phyloP scores from a whole-genome alignment of 768 basidiomycete genomes.

The Gloeostereum incarnatum region DNA sequence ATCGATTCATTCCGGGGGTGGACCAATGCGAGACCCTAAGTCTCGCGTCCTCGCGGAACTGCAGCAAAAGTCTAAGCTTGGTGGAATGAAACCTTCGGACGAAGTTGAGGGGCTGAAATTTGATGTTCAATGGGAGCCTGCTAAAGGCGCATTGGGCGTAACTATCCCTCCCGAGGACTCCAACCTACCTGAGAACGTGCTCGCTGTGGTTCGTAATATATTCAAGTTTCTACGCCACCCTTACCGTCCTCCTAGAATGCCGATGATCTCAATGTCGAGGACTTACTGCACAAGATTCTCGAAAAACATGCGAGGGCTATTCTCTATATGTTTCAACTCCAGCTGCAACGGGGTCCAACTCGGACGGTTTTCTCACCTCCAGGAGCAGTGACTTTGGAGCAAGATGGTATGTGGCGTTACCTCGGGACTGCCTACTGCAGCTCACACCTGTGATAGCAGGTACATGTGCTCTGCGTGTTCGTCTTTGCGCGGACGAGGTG shows the following conservation, averaged over 20 bases:
- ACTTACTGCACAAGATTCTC: conserved; percentile 53
- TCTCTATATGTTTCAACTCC: conserved; percentile 43
- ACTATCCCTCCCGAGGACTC: conserved; percentile 39
- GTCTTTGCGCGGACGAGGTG: conserved; percentile 68
- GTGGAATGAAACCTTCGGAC: conserved; percentile 51
- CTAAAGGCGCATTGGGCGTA: conserved; percentile 56
- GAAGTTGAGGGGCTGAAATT: conserved; percentile 64
- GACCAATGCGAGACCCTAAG: conserved; percentile 44
- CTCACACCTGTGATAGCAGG: background rate
- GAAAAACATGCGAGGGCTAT: conserved; percentile 57
- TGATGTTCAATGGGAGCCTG: conserved; percentile 72
- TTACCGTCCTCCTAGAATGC: conserved; percentile 33
- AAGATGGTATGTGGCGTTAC: conserved; percentile 50
- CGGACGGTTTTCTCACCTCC: conserved; percentile 52
- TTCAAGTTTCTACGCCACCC: background rate
- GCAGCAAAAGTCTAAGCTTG: conserved; percentile 56
- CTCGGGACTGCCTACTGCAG: conserved; percentile 5
- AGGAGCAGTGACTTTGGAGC: conserved; percentile 46
- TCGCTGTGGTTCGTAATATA: conserved; percentile 32
- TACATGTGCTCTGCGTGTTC: conserved; percentile 46
- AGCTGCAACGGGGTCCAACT: conserved; percentile 40
- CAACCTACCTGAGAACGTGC: conserved; percentile 26
- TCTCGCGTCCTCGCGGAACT: conserved; percentile 50
- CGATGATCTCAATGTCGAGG: conserved; percentile 66
- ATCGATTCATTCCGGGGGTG: conserved; percentile 21